Percentiles rank a stretch among this genome's conserved stretches.
Evolutionary conservation across 495 filamentous ascomycete species (phyloP).

Genomic region (Aspergillus homomorphus): DNA sequence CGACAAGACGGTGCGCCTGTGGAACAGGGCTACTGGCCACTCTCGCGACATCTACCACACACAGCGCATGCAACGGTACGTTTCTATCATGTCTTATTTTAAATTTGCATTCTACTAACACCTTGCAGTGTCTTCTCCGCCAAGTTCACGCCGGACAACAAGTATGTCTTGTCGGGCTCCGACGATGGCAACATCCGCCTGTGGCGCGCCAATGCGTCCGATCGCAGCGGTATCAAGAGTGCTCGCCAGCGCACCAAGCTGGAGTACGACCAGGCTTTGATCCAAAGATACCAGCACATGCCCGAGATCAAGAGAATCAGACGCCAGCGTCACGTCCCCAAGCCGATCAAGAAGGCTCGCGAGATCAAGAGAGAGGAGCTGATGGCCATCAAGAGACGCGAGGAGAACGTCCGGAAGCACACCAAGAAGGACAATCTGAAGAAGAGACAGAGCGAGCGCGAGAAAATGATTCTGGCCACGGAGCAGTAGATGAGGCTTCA

Average conservation of each 20-base stretch:
- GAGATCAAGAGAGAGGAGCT: constrained; percentile 96
- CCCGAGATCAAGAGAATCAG: constrained; percentile 90
- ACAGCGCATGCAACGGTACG: constrained; percentile 84
- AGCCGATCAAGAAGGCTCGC: constrained; percentile 92
- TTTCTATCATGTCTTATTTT: not conserved
- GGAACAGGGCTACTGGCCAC: constrained; percentile 75
- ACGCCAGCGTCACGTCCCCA: constrained; percentile 86
- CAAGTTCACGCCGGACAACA: constrained; percentile 81
- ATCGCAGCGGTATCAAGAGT: constrained; percentile 79
- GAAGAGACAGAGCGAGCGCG: constrained; percentile 76
- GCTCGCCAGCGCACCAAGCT: constrained; percentile 76
- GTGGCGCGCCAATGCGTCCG: constrained; percentile 87
- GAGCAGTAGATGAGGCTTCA: constrained; percentile 55
- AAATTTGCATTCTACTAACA: constrained; percentile 5
- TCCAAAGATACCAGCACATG: constrained; percentile 88
- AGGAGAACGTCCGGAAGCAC: constrained; percentile 94
- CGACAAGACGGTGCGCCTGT: constrained; percentile 76
- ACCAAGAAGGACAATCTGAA: constrained; percentile 67
- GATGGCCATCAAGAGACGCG: constrained; percentile 76
- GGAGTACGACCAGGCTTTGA: constrained; percentile 87
- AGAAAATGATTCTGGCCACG: constrained; percentile 82
- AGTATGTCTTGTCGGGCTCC: constrained; percentile 79
- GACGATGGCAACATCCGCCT: constrained; percentile 94
- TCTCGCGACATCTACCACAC: constrained; percentile 95
- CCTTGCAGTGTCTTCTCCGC: constrained; percentile 69